A percentile compares a stretch with the other conserved stretches of the same genome.
Conservation (phyloP, 768 basidiomycete genomes). For the Obba rivulosa region DNA sequence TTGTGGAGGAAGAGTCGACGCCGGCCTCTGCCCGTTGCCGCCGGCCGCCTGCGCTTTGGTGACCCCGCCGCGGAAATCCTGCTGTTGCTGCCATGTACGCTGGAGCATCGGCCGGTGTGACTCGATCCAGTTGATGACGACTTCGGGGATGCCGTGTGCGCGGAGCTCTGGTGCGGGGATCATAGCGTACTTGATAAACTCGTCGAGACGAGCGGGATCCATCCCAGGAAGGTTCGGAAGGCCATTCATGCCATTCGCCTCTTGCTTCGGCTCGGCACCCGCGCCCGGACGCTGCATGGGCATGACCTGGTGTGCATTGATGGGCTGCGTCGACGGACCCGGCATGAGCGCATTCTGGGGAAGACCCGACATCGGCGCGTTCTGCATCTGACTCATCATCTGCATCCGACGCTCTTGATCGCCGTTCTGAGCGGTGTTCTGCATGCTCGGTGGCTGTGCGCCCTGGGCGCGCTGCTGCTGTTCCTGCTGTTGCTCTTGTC, state of each 20-base stretch:
- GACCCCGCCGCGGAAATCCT: slow-evolving; percentile 4
- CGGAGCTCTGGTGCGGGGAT: slow-evolving; percentile 47
- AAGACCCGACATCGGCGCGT: too few species aligned
- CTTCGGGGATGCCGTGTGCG: slow-evolving; percentile 40
- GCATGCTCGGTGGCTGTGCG: background rate
- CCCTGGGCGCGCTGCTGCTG: background rate
- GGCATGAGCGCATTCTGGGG: background rate
- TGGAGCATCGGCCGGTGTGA: slow-evolving; percentile 35
- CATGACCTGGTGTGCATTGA: background rate
- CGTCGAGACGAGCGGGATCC: slow-evolving; percentile 34
- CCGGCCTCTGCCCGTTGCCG: background rate
- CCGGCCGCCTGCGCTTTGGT: background rate
- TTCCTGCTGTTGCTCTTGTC: background rate
- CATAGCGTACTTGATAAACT: slow-evolving; percentile 44
- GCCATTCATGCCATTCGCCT: background rate
- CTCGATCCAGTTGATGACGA: slow-evolving; percentile 55
- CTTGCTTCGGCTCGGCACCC: background rate
- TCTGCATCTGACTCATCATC: too few species aligned
- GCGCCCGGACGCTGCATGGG: background rate
- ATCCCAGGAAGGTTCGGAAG: slow-evolving; percentile 3
- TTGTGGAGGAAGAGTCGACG: background rate
- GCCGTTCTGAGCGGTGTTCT: background rate
- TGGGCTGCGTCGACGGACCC: background rate
- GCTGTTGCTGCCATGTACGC: slow-evolving; percentile 13
- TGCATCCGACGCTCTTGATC: too few species aligned